These are phyloP conservation scores for Dactylellina parvicollis DNA, from an alignment of 2,329 filamentous ascomycete species.

Conservation along the genomic window DNA sequence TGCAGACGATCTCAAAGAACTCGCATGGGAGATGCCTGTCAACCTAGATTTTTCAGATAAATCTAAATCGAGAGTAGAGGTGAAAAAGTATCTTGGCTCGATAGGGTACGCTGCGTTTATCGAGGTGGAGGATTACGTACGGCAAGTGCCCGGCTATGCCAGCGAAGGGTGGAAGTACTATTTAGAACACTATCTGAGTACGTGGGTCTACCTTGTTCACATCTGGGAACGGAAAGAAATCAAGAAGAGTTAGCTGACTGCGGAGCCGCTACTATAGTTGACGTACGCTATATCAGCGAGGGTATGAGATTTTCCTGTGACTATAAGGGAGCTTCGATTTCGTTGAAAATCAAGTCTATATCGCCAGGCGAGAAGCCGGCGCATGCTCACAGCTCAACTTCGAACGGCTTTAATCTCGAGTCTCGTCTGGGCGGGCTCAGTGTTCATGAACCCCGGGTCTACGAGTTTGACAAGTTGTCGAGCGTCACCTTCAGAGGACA, in stretches of 20 bases:
- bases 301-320: constrained; percentile 37
- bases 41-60: constrained; percentile 45
- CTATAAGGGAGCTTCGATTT: constrained; percentile 34
- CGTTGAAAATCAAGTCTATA: constrained; percentile 32
- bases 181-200: constrained; percentile 57
- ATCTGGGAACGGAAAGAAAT: not conserved
- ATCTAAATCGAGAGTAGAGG: constrained; percentile 54
- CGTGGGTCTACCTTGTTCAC: constrained; percentile 23
- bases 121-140: constrained; percentile 54
- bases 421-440: constrained; percentile 15
- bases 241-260: constrained; percentile 12
- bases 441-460: constrained; percentile 34
- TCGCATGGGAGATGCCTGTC: constrained; percentile 4
- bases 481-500: constrained; percentile 50
- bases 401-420: not conserved
- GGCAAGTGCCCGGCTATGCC: constrained; percentile 39
- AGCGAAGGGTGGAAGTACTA: constrained; percentile 57
- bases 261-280: constrained; percentile 3
- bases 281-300: constrained; percentile 32
- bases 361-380: constrained; percentile 19
- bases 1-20: constrained; percentile 30
- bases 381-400: not conserved
- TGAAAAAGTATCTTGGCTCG: constrained; percentile 55
- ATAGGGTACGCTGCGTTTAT: constrained; percentile 54
- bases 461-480: constrained; percentile 42